Conservation (phyloP, 1,139 yeast genomes). For the Protomyces pachydermus region DNA sequence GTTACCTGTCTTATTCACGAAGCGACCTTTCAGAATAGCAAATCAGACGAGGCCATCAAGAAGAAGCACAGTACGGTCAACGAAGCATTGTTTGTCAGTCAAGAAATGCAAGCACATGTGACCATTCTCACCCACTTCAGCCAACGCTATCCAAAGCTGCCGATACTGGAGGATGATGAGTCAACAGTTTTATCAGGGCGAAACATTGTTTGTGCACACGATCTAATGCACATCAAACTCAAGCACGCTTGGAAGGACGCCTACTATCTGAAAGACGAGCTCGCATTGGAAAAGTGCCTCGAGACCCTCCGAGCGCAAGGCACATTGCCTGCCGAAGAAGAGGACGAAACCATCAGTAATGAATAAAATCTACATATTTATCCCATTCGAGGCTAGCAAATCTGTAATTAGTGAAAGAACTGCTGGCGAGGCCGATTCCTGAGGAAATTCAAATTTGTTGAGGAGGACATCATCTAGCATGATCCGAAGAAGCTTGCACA, state of each 20-base stretch:
- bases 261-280: conserved; percentile 1
- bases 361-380: neutral
- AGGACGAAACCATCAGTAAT: neutral
- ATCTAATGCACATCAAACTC: conserved; percentile 17
- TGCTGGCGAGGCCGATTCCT: neutral
- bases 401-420: neutral
- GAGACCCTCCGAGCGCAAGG: conserved; percentile 3
- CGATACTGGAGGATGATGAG: neutral
- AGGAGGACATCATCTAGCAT: conserved; percentile 65
- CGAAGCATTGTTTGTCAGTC: conserved; percentile 72
- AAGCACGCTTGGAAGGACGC: conserved; percentile 16
- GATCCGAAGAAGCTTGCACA: conserved; percentile 62
- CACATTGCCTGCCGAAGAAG: neutral
- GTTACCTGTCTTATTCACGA: conserved; percentile 85
- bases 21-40: conserved; percentile 79
- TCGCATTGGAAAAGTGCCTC: neutral
- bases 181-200: neutral
- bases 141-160: conserved; percentile 47
- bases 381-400: neutral
- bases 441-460: conserved; percentile 49
- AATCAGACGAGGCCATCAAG: conserved; percentile 71
- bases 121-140: conserved; percentile 85
- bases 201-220: conserved; percentile 6
- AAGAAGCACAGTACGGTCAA: conserved; percentile 87
- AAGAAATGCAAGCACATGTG: conserved; percentile 61